Percentiles rank a stretch among this genome's conserved stretches.
Evolutionary conservation across 371 early-diverging fungal genomes (phyloP).

Genomic region (Mortierella sp.): DNA sequence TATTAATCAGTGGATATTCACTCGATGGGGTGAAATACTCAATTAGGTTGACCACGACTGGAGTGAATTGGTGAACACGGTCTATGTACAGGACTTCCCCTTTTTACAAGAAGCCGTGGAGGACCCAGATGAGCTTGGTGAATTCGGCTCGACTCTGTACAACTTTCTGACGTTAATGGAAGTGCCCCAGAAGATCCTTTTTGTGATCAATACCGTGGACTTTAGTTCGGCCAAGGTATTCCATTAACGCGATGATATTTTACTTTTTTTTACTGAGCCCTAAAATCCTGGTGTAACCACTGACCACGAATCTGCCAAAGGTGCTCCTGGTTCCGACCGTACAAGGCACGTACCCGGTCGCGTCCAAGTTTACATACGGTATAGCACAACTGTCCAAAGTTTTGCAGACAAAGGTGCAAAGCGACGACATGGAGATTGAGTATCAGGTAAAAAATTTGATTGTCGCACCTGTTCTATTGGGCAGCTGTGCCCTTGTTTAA

Average conservation of each 20-base stretch:
- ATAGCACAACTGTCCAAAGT: slow-evolving; percentile 25
- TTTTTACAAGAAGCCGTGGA: slow-evolving; percentile 2
- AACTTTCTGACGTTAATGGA: slow-evolving; percentile 29
- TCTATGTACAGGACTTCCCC: slow-evolving; percentile 46
- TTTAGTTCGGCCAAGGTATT: slow-evolving; percentile 42
- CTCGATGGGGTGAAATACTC: too few species aligned
- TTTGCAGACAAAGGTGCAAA: slow-evolving; percentile 2
- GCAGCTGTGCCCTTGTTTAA: not conserved
- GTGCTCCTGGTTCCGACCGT: slow-evolving; percentile 31
- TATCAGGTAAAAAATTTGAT: slow-evolving; percentile 19
- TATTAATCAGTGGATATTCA: too few species aligned
- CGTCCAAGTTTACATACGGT: slow-evolving; percentile 11
- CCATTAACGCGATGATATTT: too few species aligned
- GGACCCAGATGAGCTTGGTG: slow-evolving; percentile 18
- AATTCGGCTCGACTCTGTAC: slow-evolving; percentile 30
- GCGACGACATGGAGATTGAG: slow-evolving; percentile 26
- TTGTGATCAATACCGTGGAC: slow-evolving; percentile 14
- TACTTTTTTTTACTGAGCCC: too few species aligned
- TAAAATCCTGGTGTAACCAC: too few species aligned
- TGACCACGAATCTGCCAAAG: too few species aligned
- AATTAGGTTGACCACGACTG: slow-evolving; percentile 41
- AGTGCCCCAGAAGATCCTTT: slow-evolving; percentile 24
- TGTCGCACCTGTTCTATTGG: not conserved
- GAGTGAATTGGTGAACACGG: slow-evolving; percentile 31
- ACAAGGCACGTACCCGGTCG: slow-evolving; percentile 20